Evolutionary conservation across 2,329 filamentous ascomycete genomes (phyloP).

Genomic region (Trichoderma hamatum): DNA sequence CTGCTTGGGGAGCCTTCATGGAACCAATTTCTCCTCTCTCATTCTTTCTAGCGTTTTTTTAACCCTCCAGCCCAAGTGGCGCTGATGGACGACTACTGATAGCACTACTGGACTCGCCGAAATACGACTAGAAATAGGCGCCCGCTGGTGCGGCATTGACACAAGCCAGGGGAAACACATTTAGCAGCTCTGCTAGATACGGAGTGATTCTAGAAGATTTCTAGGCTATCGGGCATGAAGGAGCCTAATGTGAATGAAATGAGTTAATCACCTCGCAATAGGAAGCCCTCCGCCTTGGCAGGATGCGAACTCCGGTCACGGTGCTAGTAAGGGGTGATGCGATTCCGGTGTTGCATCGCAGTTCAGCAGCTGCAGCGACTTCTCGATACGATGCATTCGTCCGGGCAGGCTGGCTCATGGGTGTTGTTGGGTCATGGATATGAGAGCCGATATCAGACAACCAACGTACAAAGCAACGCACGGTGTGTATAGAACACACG

Average conservation of each 20-base stretch:
- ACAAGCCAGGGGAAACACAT: not conserved
- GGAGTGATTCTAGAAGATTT: constrained; percentile 20
- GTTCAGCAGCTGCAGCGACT: constrained; percentile 13
- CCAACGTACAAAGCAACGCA: not conserved
- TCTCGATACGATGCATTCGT: constrained; percentile 16
- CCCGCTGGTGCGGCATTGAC: constrained; percentile 14
- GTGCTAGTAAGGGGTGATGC: not conserved
- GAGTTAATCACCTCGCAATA: constrained; percentile 6
- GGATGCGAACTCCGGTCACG: not conserved
- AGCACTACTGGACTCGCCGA: constrained; percentile 1
- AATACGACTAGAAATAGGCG: not conserved
- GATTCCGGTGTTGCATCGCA: constrained; percentile 13
- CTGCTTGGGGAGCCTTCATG: constrained; percentile 5
- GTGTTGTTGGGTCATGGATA: constrained; percentile 13
- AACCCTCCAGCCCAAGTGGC: not conserved
- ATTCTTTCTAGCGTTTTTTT: not conserved
- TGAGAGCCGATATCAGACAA: not conserved
- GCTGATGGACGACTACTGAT: not conserved
- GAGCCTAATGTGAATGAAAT: constrained; percentile 22
- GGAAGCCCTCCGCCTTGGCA: not conserved
- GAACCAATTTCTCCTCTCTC: not conserved
- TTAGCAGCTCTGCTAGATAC: not conserved
- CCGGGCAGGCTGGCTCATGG: constrained; percentile 7
- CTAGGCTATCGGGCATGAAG: constrained; percentile 18
- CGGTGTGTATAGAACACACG: not conserved